A percentile compares a stretch with the other conserved stretches of the same genome.
phyloP scores from a whole-genome alignment of 2,329 filamentous ascomycete genomes.

The Cercospora sesami region DNA sequence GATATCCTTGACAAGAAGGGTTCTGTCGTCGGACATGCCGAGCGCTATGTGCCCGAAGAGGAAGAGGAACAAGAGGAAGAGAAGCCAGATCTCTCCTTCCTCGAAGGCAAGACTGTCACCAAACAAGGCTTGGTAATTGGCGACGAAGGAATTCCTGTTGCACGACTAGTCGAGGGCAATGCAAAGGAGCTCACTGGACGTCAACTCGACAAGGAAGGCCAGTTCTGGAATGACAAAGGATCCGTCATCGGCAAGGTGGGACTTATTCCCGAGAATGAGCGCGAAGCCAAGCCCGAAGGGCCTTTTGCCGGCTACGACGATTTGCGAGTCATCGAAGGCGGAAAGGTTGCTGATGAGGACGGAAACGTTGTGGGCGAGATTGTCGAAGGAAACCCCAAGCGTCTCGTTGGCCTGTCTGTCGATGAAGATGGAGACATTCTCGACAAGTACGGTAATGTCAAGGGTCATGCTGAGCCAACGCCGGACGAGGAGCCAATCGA shows the following conservation, averaged over 20 bases:
- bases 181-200: conserved; percentile 63
- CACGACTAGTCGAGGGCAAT: conserved; percentile 67
- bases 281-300: conserved; percentile 52
- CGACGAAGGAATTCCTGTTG: conserved; percentile 55
- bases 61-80: conserved; percentile 54
- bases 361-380: conserved; percentile 55
- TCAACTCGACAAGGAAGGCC: conserved; percentile 70
- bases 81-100: conserved; percentile 46
- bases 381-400: conserved; percentile 59
- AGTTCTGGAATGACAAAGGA: conserved; percentile 71
- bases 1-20: conserved; percentile 57
- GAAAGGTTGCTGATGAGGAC: conserved; percentile 53
- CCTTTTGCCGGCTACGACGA: conserved; percentile 53
- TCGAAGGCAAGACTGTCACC: conserved; percentile 51
- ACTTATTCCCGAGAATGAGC: conserved; percentile 66
- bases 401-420: conserved; percentile 69
- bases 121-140: conserved; percentile 54
- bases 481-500: conserved; percentile 52
- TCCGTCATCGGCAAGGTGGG: conserved; percentile 68
- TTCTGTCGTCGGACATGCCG: conserved; percentile 53
- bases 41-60: conserved; percentile 64
- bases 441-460: conserved; percentile 68
- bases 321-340: conserved; percentile 50
- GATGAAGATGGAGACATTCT: conserved; percentile 82
- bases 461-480: conserved; percentile 58